Conservation (phyloP, 306 rosid genomes). For the Myrica gale region DNA sequence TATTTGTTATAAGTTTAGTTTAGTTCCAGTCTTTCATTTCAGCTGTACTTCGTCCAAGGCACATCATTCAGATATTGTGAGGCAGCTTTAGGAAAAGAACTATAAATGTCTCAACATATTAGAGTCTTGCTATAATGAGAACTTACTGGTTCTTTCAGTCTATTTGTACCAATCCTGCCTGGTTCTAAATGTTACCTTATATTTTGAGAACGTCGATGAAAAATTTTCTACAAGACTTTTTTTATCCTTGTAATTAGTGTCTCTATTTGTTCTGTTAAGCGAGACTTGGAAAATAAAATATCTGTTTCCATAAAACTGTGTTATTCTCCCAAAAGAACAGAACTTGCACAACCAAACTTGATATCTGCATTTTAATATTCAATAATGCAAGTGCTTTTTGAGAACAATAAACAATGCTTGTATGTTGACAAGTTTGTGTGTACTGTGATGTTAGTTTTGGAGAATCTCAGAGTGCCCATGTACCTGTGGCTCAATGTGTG, state of each 20-base stretch:
- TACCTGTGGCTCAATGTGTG: no score
- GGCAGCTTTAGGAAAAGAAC: not conserved
- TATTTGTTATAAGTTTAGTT: not conserved
- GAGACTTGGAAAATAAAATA: not conserved
- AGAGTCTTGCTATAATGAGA: no score
- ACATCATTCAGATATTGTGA: not conserved
- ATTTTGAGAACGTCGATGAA: not conserved
- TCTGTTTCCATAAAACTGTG: not conserved
- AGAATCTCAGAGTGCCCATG: not conserved
- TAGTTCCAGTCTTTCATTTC: conserved; percentile 1
- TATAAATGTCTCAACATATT: no score
- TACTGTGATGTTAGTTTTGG: not conserved
- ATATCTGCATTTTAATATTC: not conserved
- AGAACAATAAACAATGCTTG: not conserved
- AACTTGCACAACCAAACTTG: not conserved
- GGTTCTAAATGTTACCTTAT: not conserved
- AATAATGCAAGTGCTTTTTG: not conserved
- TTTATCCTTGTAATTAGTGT: not conserved
- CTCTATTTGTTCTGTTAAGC: not conserved
- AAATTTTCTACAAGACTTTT: not conserved
- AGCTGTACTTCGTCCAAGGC: not conserved
- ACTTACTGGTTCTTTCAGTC: not conserved
- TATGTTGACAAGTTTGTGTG: not conserved
- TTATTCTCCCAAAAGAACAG: not conserved
- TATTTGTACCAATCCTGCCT: not conserved